Base-by-base conservation (phyloP, 1,284 basidiomycete species). In the Pseudozyma thailandica region DNA sequence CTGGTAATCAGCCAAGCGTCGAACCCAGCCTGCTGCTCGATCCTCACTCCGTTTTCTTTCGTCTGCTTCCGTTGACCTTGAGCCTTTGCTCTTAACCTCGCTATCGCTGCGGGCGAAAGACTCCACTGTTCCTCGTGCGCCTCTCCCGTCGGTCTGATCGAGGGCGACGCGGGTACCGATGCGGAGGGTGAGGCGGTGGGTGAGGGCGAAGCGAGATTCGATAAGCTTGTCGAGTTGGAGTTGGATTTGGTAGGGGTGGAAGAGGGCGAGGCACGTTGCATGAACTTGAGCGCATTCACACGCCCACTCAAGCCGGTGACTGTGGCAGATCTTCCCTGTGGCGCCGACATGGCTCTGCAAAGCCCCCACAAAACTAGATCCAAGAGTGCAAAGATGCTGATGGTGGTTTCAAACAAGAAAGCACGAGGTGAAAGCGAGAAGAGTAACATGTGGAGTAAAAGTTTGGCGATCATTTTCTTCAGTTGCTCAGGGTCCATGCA, bases 271-370 rank as follows among this genome's bases (percentile, higher is more conserved):
- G 56, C 69, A 38, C 62, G 69, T 53, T 72, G 70, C 70, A 72
- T 72, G 39, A 72, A 72, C 53, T 72, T 68, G 64, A 72, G 64
- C 51, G 63, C 70, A 37, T 56, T 54, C 5, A 72, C 70, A 28
- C 64, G 60, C 23, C 70, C 70, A 53, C 70, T 72, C 16, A 72
- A 50, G 10, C 55, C 54, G n/a, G 56, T 62, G 5, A 72, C 64
- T 16, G 70, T 68, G 28, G 59, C 55, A 28, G 70, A 72, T 25
- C 70, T 50, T 28, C 69, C 61, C 18, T 59, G 53, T 50, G 63
- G 63, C 43, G 52, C 53, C 33, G 57, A 66, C 57, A 66, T 59
- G 37, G 27, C 12, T 3, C n/a, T 42, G 39, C 48, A 35, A 23
- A 16, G 42, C 16, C 25, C 25, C 20, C 8, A 13, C 25, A 13